Evolutionary conservation across 2,329 filamentous ascomycete species (phyloP).

Genomic region (Onygenales sp.): DNA sequence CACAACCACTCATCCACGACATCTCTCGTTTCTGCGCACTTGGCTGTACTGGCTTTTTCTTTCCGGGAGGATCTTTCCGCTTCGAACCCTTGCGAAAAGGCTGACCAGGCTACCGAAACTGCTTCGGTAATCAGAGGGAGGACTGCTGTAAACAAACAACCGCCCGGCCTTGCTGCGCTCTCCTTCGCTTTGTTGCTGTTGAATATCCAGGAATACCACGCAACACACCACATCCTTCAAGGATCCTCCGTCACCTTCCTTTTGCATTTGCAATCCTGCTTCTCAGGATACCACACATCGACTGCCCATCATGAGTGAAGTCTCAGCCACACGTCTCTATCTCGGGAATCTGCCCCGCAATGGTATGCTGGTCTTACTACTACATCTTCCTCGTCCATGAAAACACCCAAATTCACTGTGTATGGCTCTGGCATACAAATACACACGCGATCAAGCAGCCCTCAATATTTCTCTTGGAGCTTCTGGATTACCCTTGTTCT

Average conservation of each 20-base stretch:
- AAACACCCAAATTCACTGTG: slow-evolving; percentile 5
- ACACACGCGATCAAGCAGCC: slow-evolving; percentile 1
- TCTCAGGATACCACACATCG: neutral
- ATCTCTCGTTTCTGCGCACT: neutral
- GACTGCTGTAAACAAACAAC: neutral
- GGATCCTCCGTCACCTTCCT: neutral
- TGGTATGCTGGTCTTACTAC: slow-evolving; percentile 53
- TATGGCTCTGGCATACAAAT: slow-evolving; percentile 9
- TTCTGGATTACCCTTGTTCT: slow-evolving; percentile 9
- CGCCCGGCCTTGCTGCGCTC: neutral
- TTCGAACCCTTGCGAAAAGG: neutral
- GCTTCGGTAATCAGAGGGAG: slow-evolving; percentile 1
- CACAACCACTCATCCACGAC: neutral
- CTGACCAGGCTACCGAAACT: neutral
- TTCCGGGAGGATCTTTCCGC: neutral
- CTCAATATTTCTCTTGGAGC: slow-evolving; percentile 7
- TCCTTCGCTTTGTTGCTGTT: neutral
- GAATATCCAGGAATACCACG: neutral
- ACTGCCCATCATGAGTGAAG: slow-evolving; percentile 59
- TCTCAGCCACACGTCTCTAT: slow-evolving; percentile 91
- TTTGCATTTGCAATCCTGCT: neutral
- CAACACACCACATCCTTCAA: neutral
- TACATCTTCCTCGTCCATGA: slow-evolving; percentile 16
- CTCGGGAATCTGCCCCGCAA: slow-evolving; percentile 94
- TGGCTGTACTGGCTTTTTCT: neutral